These are phyloP conservation scores for Trypanosoma brucei DNA, from an alignment of 208 protist species.

Conservation along the genomic window DNA sequence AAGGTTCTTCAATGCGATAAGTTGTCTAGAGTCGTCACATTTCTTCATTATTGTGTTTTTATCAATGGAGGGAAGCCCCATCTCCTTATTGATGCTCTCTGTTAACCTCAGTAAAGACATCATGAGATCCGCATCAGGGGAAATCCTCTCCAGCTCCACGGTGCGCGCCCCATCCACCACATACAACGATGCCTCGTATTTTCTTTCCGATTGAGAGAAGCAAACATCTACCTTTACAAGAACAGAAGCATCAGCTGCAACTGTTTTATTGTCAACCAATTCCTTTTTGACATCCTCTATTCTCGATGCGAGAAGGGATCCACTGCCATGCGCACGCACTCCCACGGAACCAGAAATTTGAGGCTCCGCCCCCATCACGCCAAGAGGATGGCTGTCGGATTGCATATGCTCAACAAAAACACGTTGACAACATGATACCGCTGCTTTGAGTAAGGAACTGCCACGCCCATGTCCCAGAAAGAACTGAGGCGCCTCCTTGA, in stretches of 20 bases:
- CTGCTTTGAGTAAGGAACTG: conserved; percentile 20
- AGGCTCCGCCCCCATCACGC: conserved; percentile 5
- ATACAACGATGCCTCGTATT: conserved; percentile 20
- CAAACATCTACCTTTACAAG: conserved; percentile 16
- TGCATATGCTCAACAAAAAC: conserved; percentile 39
- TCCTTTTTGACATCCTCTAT: conserved; percentile 18
- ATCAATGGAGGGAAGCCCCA: conserved; percentile 11
- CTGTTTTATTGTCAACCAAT: conserved; percentile 18
- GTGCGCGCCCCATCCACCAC: conserved; percentile 17
- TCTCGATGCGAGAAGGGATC: conserved; percentile 11
- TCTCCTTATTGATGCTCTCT: conserved; percentile 11
- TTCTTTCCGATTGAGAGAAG: not conserved
- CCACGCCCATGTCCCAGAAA: conserved; percentile 26
- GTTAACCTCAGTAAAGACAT: conserved; percentile 15
- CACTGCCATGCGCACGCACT: not conserved
- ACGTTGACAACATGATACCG: conserved; percentile 29
- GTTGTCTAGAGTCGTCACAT: conserved; percentile 1
- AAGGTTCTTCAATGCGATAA: conserved; percentile 10
- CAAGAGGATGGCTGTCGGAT: conserved; percentile 17
- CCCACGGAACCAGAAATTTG: conserved; percentile 5
- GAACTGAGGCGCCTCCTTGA: conserved; percentile 3
- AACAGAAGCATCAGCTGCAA: conserved; percentile 12
- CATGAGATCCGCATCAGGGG: conserved; percentile 3
- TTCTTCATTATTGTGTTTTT: not conserved
- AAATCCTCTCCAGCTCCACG: conserved; percentile 21